Conservation (phyloP, 1,284 basidiomycete species). For the Puccinia polysora region DNA sequence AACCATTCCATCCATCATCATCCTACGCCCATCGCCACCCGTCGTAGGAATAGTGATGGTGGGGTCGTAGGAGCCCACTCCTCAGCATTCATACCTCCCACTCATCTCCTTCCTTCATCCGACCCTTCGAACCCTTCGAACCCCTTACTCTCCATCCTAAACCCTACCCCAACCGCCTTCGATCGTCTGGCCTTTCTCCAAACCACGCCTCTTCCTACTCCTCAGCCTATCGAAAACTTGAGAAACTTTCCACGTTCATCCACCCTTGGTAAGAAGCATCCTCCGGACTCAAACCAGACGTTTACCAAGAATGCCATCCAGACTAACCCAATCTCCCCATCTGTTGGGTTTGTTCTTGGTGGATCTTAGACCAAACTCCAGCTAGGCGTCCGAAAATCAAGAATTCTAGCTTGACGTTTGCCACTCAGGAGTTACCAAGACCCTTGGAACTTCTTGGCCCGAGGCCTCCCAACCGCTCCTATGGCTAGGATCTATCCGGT, state of each 20-base stretch:
- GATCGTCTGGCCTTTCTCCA: not conserved
- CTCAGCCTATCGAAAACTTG: not conserved
- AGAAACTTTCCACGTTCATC: slow-evolving; percentile 6
- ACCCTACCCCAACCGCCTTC: not conserved
- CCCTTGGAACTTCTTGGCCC: not conserved
- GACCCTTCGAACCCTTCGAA: not conserved
- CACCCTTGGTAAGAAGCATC: slow-evolving; percentile 6
- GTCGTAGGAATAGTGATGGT: slow-evolving; percentile 32
- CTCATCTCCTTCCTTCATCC: not conserved
- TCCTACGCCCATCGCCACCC: not conserved
- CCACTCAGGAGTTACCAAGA: not conserved
- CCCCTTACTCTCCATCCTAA: slow-evolving; percentile 4
- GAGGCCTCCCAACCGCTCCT: not conserved
- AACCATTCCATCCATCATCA: no score
- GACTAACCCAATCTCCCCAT: no score
- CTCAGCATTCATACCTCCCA: not conserved
- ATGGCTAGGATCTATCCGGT: not conserved
- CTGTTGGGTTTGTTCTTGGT: no score
- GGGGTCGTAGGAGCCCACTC: slow-evolving; percentile 15
- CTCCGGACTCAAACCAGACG: not conserved
- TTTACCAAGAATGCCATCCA: no score
- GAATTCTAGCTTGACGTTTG: not conserved
- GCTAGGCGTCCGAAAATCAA: not conserved
- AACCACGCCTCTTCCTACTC: not conserved
- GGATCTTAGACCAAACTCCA: no score